These are phyloP conservation scores for Emmonsia crescens DNA, from an alignment of 2,329 filamentous ascomycete species.

Conservation along the genomic window DNA sequence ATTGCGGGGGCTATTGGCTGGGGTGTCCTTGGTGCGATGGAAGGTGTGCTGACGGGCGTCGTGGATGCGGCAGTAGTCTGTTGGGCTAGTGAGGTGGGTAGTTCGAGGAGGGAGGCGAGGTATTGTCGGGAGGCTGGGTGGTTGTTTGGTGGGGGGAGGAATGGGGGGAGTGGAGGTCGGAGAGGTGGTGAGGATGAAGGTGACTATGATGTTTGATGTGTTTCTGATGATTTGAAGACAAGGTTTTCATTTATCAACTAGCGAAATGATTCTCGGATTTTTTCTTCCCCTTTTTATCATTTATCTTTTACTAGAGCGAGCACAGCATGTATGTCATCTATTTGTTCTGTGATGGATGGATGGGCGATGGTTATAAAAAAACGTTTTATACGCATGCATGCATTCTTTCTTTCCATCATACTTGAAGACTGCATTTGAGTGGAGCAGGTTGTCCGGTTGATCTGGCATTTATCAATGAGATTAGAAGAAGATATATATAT, in stretches of 20 bases:
- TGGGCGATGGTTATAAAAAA: background rate
- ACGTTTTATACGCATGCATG: background rate
- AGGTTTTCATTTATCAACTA: background rate
- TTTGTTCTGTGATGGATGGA: background rate
- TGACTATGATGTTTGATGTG: background rate
- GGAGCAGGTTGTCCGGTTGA: background rate
- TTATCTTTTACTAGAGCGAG: background rate
- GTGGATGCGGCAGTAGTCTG: slow-evolving; percentile 84
- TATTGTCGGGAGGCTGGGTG: slow-evolving; percentile 89
- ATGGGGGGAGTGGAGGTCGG: background rate
- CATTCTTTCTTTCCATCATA: background rate
- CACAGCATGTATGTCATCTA: background rate
- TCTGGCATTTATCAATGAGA: background rate
- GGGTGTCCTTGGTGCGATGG: slow-evolving; percentile 82
- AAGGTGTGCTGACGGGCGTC: slow-evolving; percentile 75
- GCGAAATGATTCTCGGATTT: background rate
- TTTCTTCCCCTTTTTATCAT: background rate
- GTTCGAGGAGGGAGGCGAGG: slow-evolving; percentile 50
- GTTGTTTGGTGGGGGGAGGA: slow-evolving; percentile 58
- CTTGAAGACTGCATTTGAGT: background rate
- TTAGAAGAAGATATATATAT: background rate
- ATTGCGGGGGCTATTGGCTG: slow-evolving; percentile 92
- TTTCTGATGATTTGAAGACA: background rate
- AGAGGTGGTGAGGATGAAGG: background rate
- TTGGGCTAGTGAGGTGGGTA: slow-evolving; percentile 78